These are phyloP conservation scores for Eimeria zaria DNA, from an alignment of 169 alveolate genomes.

Conservation along the genomic window DNA sequence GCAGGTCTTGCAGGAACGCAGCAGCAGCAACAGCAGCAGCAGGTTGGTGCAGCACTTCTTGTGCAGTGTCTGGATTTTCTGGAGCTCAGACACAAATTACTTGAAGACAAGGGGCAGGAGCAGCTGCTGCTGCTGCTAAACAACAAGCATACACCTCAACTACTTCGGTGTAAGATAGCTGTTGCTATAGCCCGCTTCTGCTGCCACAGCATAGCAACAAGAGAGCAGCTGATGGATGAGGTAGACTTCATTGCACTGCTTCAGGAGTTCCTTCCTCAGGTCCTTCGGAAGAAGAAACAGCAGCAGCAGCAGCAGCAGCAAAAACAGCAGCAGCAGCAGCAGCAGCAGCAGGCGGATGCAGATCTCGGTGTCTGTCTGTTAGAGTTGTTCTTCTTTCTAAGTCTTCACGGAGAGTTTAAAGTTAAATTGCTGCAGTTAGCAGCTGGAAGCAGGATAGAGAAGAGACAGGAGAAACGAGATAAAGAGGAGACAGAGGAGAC, in stretches of 20 bases:
- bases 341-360: no score
- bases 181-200: slow-evolving; percentile 73
- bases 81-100: slow-evolving; percentile 55
- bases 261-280: slow-evolving; percentile 13
- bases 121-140: background rate
- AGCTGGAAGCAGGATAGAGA: slow-evolving; percentile 12
- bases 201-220: slow-evolving; percentile 32
- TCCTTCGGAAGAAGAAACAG: background rate
- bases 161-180: slow-evolving; percentile 25
- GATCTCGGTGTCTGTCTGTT: no score
- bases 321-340: no score
- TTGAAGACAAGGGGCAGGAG: slow-evolving; percentile 32
- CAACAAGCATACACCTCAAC: background rate
- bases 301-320: slow-evolving; percentile 44
- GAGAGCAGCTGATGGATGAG: slow-evolving; percentile 38
- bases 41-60: slow-evolving; percentile 37
- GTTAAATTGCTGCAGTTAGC: no score
- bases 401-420: no score
- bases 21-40: slow-evolving; percentile 76
- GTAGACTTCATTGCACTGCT: slow-evolving; percentile 43
- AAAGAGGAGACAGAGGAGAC: no score
- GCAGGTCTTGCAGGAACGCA: slow-evolving; percentile 17
- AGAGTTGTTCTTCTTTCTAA: no score
- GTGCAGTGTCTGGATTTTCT: slow-evolving; percentile 57
- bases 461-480: background rate